These are phyloP conservation scores for Malania oleifera DNA, from an alignment of 164 flowering plant genomes.

Conservation along the genomic window DNA sequence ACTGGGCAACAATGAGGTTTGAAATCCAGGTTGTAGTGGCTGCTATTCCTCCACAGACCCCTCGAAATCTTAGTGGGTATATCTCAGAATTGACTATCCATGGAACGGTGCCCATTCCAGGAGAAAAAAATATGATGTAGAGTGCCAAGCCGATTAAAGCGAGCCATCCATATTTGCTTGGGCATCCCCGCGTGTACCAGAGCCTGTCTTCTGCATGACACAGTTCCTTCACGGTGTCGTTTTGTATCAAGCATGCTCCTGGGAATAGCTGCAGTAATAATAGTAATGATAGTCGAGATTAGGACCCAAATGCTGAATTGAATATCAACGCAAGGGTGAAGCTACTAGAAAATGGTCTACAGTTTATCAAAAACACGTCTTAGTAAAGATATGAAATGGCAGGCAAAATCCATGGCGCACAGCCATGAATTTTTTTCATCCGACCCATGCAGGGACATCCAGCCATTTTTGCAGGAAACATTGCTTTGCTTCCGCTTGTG, in stretches of 20 bases:
- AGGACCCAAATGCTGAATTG: no score
- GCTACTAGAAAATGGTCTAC: no score
- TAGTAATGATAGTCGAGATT: no score
- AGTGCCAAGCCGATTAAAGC: constrained; percentile 51
- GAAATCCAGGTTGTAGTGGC: constrained; percentile 63
- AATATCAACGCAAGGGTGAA: no score
- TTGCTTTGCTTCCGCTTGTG: no score
- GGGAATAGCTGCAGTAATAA: constrained; percentile 38
- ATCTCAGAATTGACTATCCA: constrained; percentile 82
- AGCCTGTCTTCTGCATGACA: constrained; percentile 33
- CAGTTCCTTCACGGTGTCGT: constrained; percentile 22
- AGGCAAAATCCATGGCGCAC: no score
- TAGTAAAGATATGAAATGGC: no score
- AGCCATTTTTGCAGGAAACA: not conserved
- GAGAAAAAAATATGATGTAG: constrained; percentile 64
- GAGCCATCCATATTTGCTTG: constrained; percentile 51
- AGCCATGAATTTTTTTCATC: no score
- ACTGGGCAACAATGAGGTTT: constrained; percentile 49
- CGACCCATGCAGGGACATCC: no score
- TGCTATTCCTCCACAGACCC: constrained; percentile 60
- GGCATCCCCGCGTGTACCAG: constrained; percentile 67
- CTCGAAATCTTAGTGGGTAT: constrained; percentile 59
- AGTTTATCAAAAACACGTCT: no score
- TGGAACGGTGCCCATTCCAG: constrained; percentile 73
- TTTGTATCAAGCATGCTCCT: constrained; percentile 47